A percentile compares a stretch with the other conserved stretches of the same genome.
Conservation (phyloP, 116 monocot genomes). For the Phalaenopsis hybrid region DNA sequence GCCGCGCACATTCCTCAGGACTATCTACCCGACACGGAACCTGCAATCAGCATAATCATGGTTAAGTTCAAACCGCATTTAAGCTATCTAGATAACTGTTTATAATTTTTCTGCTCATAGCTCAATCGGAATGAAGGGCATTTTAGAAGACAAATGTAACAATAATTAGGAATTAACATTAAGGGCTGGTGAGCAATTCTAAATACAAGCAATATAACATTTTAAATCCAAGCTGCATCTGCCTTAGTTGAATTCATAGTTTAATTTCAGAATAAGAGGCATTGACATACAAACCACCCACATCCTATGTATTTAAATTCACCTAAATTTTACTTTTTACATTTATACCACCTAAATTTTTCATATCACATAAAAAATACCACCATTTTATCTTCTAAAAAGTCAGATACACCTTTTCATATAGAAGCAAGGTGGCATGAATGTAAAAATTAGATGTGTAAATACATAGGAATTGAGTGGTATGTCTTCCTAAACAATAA, state of each 20-base stretch:
- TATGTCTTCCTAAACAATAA: not conserved
- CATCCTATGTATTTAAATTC: no score
- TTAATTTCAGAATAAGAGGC: not conserved
- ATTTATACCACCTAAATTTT: no score
- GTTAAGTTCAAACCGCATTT: not conserved
- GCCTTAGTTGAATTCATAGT: not conserved
- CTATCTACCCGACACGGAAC: conserved; percentile 71
- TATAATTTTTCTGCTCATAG: not conserved
- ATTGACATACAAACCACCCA: not conserved
- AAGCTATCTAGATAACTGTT: not conserved
- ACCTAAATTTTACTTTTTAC: no score
- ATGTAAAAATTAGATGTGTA: no score
- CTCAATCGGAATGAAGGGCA: not conserved
- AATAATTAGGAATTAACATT: not conserved
- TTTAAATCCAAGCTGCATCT: not conserved
- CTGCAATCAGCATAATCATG: conserved; percentile 25
- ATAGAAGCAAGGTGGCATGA: no score
- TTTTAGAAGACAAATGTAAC: not conserved
- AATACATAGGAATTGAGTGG: no score
- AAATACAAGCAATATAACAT: not conserved
- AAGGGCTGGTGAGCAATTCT: not conserved
- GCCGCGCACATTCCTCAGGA: conserved; percentile 79
- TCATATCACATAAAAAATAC: no score
- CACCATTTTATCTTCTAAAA: no score
- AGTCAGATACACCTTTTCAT: no score